Evolutionary conservation across 2,329 filamentous ascomycete species (phyloP).

Genomic region (Alternaria ethzedia): DNA sequence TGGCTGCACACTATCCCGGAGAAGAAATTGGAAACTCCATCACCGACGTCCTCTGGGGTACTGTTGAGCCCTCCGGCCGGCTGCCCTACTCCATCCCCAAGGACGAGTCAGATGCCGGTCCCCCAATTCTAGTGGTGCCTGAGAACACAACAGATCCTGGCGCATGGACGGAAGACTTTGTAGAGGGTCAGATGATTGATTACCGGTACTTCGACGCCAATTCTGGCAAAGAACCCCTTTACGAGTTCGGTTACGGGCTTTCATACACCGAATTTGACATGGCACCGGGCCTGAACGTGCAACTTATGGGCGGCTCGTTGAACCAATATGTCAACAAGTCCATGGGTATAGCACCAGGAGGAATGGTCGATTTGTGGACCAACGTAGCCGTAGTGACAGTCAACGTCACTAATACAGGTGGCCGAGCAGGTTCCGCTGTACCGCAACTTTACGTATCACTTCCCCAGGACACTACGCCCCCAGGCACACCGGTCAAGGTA

Average conservation of each 20-base stretch:
- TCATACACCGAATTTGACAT: slow-evolving; percentile 47
- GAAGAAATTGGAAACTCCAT: slow-evolving; percentile 50
- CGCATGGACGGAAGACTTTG: slow-evolving; percentile 58
- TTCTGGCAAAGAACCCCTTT: slow-evolving; percentile 32
- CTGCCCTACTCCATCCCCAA: slow-evolving; percentile 86
- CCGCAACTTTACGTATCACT: neutral
- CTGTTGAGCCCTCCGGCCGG: slow-evolving; percentile 76
- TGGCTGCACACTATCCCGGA: slow-evolving; percentile 50
- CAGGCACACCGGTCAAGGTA: neutral
- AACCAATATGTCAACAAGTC: neutral
- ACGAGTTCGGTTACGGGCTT: slow-evolving; percentile 48
- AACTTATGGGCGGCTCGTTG: neutral
- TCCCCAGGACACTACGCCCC: neutral
- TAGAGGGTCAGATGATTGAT: slow-evolving; percentile 61
- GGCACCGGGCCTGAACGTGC: neutral
- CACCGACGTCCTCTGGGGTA: slow-evolving; percentile 68
- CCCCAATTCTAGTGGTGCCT: slow-evolving; percentile 38
- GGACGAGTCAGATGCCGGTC: slow-evolving; percentile 68
- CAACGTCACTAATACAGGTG: neutral
- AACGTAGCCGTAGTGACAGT: neutral
- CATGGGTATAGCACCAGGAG: neutral
- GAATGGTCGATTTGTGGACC: neutral
- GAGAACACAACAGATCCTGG: slow-evolving; percentile 41
- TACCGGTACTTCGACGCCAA: slow-evolving; percentile 59
- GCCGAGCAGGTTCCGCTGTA: neutral